Evolutionary conservation across 1,139 yeast species (phyloP), one percentile per base, ranked within the genome.

Genomic region (Kluyveromyces marxianus): DNA sequence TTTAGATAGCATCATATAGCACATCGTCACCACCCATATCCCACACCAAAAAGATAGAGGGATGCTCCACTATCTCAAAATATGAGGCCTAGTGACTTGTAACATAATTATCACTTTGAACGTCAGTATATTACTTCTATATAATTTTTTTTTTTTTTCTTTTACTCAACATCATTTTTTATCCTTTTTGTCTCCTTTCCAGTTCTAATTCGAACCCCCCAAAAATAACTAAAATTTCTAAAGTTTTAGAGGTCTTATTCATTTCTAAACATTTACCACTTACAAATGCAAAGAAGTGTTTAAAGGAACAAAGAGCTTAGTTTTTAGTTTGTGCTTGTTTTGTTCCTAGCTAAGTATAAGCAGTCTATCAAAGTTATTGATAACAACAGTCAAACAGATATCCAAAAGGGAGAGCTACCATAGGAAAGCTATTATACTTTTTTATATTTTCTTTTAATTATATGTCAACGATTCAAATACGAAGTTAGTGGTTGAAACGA

Each of bases 1-100:
- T 47, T 47, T 62, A 4, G 65, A 60, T 41, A 53, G 50, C 29
- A 46, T 58, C 30, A 34, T 58, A 14, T 57, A 36, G 39, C 8
- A 6, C 26, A 35, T 6, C 25, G 6, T 35, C 26, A 35, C n/a
- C 35, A 33, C 21, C n/a, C 5, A 7, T 10, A 30, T 30, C 7
- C 2, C 32, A 30, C 32, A 10, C 10, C 10, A 30, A 30, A 30
- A 10, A 30, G 21, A 14, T 14, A 14, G 21, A 14, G 21, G 21
- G 21, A 14, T 14, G 21, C 21, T 14, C 21, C 21, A 46, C 44
- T 25, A 7, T 33, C 4, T 42, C 24, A 33, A 7, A 31, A 31
- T 31, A 31, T 5, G 10, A 31, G 4, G 3, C 10, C 14, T 14
- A 14, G 21, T 14, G 21, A 14, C 14, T 3, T 31, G 27, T 35